Evolutionary conservation across 306 rosid genomes (phyloP).

Genomic region (Quercus gilva): DNA sequence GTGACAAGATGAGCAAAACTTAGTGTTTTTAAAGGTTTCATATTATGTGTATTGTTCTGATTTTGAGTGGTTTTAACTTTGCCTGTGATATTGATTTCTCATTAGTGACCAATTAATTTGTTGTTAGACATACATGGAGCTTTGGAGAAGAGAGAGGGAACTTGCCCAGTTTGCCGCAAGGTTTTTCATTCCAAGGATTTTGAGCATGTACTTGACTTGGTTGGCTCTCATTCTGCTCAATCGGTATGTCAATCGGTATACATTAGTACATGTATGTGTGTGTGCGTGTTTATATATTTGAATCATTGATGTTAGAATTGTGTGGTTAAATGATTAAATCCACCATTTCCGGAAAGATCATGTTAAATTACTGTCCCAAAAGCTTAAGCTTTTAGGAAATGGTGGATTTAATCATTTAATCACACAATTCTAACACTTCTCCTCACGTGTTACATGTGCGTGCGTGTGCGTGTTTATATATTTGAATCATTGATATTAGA

Average conservation of each 20-base stretch:
- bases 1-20: not conserved
- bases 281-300: too few relatives aligned
- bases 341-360: too few relatives aligned
- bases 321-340: too few relatives aligned
- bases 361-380: too few relatives aligned
- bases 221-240: conserved; percentile 47
- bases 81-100: not conserved
- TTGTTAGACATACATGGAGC: conserved; percentile 29
- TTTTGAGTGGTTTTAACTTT: not conserved
- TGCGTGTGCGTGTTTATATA: too few relatives aligned
- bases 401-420: too few relatives aligned
- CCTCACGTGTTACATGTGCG: too few relatives aligned
- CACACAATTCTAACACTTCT: too few relatives aligned
- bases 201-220: conserved; percentile 70
- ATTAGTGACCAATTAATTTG: conserved; percentile 8
- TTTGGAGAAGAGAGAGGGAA: conserved; percentile 48
- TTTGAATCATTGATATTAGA: too few relatives aligned
- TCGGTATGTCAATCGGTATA: conserved; percentile 35
- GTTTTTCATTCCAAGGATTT: conserved; percentile 64
- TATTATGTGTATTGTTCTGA: not conserved
- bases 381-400: too few relatives aligned
- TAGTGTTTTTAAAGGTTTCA: not conserved
- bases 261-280: too few relatives aligned
- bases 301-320: too few relatives aligned
- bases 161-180: conserved; percentile 84